phyloP scores from a whole-genome alignment of 495 filamentous ascomycete species.

The Cercophora newfieldiana region DNA sequence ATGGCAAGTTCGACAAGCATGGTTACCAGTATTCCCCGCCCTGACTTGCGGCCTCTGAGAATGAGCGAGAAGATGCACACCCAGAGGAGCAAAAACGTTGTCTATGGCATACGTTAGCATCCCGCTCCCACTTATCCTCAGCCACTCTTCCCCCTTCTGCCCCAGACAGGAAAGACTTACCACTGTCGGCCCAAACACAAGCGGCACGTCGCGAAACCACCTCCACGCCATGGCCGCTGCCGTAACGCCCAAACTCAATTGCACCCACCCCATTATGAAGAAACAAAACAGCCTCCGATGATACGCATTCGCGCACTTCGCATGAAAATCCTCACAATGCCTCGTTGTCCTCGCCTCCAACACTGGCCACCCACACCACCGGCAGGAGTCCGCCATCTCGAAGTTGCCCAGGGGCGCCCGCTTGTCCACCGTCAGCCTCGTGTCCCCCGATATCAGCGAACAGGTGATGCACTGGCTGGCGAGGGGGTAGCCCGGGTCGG shows the following conservation, averaged over 20 bases:
- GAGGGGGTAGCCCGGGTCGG: slow-evolving; percentile 29
- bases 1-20: slow-evolving; percentile 31
- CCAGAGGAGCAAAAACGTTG: slow-evolving; percentile 34
- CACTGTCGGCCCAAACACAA: slow-evolving; percentile 33
- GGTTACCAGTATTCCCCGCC: slow-evolving; percentile 23
- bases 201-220: slow-evolving; percentile 23
- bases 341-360: slow-evolving; percentile 8
- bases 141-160: background rate
- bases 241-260: slow-evolving; percentile 28
- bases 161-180: slow-evolving; percentile 19
- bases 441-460: slow-evolving; percentile 24
- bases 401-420: slow-evolving; percentile 26
- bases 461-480: slow-evolving; percentile 29
- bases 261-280: slow-evolving; percentile 31
- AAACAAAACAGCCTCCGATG: slow-evolving; percentile 25
- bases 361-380: slow-evolving; percentile 34
- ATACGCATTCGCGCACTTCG: slow-evolving; percentile 29
- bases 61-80: slow-evolving; percentile 24
- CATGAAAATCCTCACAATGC: slow-evolving; percentile 31
- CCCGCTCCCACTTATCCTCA: too few relatives aligned
- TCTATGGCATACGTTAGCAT: slow-evolving; percentile 7
- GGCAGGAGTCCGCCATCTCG: slow-evolving; percentile 27
- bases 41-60: slow-evolving; percentile 17
- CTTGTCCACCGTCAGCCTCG: slow-evolving; percentile 23
- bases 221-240: slow-evolving; percentile 27